Evolutionary conservation across 768 basidiomycete species (phyloP).

Genomic region (Collybia sordida): DNA sequence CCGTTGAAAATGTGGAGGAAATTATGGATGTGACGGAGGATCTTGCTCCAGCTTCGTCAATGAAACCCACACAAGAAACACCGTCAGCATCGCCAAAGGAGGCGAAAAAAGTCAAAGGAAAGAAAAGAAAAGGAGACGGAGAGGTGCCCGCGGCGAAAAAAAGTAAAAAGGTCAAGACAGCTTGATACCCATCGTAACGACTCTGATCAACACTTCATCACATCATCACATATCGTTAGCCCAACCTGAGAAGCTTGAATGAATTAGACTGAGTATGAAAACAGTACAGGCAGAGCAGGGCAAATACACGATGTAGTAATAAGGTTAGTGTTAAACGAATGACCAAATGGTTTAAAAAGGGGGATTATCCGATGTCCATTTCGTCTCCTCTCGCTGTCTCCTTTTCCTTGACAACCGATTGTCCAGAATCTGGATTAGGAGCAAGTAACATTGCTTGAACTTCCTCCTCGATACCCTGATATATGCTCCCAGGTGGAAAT

Average conservation of each 20-base stretch:
- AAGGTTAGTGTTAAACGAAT: conserved; percentile 8
- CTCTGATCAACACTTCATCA: background rate
- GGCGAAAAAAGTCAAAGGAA: conserved; percentile 11
- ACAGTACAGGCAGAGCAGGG: conserved; percentile 12
- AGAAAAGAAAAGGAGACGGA: conserved; percentile 12
- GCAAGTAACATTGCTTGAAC: conserved; percentile 39
- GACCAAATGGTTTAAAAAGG: conserved; percentile 7
- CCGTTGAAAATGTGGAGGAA: conserved; percentile 15
- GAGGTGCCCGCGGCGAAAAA: conserved; percentile 33
- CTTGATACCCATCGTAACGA: conserved; percentile 5
- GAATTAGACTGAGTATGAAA: conserved; percentile 2
- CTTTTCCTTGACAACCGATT: conserved; percentile 40
- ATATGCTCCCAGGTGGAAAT: conserved; percentile 76
- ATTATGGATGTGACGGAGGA: conserved; percentile 16
- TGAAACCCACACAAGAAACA: background rate
- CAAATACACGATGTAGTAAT: conserved; percentile 17
- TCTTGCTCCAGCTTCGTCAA: background rate
- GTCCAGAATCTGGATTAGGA: conserved; percentile 13
- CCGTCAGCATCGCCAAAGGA: background rate
- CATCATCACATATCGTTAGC: background rate
- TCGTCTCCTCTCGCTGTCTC: conserved; percentile 51
- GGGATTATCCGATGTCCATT: conserved; percentile 65
- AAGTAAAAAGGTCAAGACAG: conserved; percentile 45
- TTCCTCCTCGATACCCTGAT: conserved; percentile 70
- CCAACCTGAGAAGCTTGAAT: conserved; percentile 1